phyloP scores from a whole-genome alignment of 176 grass and related monocot species.

The Oryza nivara region DNA sequence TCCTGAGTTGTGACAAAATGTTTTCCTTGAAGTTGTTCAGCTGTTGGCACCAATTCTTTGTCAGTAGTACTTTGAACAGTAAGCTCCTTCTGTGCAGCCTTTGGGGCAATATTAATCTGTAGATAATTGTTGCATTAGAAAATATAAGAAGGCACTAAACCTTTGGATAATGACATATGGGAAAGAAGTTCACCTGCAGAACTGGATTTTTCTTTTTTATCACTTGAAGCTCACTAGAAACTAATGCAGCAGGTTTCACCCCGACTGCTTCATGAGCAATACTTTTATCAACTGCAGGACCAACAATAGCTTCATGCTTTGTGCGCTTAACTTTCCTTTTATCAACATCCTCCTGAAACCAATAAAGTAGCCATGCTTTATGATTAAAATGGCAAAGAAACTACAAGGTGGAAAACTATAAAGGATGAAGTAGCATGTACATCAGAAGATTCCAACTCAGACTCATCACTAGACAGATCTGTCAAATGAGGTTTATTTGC shows the following conservation, averaged over 20 bases:
- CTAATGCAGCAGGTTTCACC: constrained; percentile 66
- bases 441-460: constrained; percentile 98
- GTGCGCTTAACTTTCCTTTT: constrained; percentile 54
- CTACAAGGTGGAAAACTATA: constrained; percentile 13
- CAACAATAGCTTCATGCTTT: constrained; percentile 75
- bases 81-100: constrained; percentile 49
- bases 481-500: constrained; percentile 42
- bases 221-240: constrained; percentile 76
- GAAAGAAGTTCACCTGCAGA: constrained; percentile 63
- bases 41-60: constrained; percentile 44
- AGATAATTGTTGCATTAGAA: constrained; percentile 36
- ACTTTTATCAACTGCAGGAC: constrained; percentile 88
- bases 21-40: constrained; percentile 58
- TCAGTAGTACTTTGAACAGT: constrained; percentile 31
- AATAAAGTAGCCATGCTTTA: background rate
- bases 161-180: background rate
- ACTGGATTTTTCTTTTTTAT: constrained; percentile 92
- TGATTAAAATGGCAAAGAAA: background rate
- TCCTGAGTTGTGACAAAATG: constrained; percentile 69
- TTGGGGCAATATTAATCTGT: constrained; percentile 84
- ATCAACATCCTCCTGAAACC: constrained; percentile 54
- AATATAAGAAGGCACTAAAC: background rate
- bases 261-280: constrained; percentile 92
- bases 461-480: constrained; percentile 89
- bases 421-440: constrained; percentile 44